A percentile compares a stretch with the other conserved stretches of the same genome.
These are phyloP conservation scores for Zygosaccharomyces sapae DNA, from an alignment of 1,139 yeast species.

Conservation along the genomic window DNA sequence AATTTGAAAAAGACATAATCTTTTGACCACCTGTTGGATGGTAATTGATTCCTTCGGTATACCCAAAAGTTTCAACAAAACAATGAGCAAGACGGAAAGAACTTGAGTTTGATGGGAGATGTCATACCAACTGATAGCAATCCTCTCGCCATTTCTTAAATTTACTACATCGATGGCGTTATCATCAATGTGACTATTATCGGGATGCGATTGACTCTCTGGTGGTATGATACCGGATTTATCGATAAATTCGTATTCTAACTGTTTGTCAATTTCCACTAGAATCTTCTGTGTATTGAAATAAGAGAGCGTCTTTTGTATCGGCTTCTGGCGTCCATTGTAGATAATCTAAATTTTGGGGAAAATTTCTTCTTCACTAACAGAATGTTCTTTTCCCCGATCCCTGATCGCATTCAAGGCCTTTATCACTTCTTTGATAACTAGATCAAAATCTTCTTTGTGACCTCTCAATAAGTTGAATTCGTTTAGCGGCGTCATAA, in stretches of 20 bases:
- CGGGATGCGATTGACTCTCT: constrained; percentile 38
- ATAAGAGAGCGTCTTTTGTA: constrained; percentile 24
- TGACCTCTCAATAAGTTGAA: constrained; percentile 62
- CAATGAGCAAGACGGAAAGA: constrained; percentile 45
- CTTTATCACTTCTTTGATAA: constrained; percentile 54
- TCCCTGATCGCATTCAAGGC: constrained; percentile 44
- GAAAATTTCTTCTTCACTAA: constrained; percentile 25
- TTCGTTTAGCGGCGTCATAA: constrained; percentile 44
- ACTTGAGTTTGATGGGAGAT: constrained; percentile 57
- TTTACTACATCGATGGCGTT: constrained; percentile 38
- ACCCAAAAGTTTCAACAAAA: constrained; percentile 45
- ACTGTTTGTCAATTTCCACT: constrained; percentile 36
- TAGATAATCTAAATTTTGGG: constrained; percentile 29
- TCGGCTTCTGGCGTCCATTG: constrained; percentile 29
- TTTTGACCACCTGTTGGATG: constrained; percentile 50
- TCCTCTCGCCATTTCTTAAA: constrained; percentile 33
- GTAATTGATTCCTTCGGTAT: constrained; percentile 47
- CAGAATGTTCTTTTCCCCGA: constrained; percentile 25
- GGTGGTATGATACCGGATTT: constrained; percentile 42
- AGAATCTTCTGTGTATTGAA: constrained; percentile 35
- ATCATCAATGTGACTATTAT: constrained; percentile 31
- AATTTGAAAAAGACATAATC: constrained; percentile 41
- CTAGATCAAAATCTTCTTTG: constrained; percentile 49
- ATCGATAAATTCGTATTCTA: constrained; percentile 38
- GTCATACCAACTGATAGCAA: constrained; percentile 62